Conservation (phyloP, 805 yeast genomes). For the Zygotorulaspora florentina region DNA sequence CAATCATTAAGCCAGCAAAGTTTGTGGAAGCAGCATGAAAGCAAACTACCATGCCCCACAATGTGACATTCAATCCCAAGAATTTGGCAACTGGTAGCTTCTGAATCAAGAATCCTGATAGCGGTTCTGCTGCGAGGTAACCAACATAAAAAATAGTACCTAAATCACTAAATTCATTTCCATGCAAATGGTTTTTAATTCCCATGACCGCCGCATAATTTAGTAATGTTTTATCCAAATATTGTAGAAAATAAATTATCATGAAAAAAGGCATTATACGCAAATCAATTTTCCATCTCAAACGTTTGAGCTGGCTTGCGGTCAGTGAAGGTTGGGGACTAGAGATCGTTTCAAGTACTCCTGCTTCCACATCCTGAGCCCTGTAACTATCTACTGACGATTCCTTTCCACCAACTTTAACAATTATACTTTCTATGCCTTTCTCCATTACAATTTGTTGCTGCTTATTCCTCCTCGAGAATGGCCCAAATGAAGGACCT, state of each 20-base stretch:
- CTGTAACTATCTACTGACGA: neutral
- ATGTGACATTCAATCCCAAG: conserved; percentile 20
- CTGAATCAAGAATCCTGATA: conserved; percentile 39
- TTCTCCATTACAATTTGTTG: neutral
- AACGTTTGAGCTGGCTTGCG: neutral
- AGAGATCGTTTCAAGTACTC: neutral
- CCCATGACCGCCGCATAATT: conserved; percentile 11
- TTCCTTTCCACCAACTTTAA: neutral
- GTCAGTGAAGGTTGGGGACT: neutral
- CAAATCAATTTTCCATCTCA: conserved; percentile 9
- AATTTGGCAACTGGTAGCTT: conserved; percentile 48
- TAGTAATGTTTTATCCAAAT: conserved; percentile 6
- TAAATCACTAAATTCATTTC: conserved; percentile 7
- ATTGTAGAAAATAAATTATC: conserved; percentile 5
- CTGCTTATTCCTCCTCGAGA: neutral
- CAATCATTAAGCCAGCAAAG: conserved; percentile 40
- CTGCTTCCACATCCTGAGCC: neutral
- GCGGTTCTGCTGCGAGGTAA: conserved; percentile 41
- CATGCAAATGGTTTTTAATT: conserved; percentile 37
- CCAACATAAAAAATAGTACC: conserved; percentile 10
- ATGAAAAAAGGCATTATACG: conserved; percentile 11
- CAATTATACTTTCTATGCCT: neutral
- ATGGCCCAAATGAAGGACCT: too few species aligned
- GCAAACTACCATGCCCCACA: conserved; percentile 5
- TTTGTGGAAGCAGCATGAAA: conserved; percentile 32